Conservation (phyloP, 305 asterid genomes). For the Rubia peregrina region DNA sequence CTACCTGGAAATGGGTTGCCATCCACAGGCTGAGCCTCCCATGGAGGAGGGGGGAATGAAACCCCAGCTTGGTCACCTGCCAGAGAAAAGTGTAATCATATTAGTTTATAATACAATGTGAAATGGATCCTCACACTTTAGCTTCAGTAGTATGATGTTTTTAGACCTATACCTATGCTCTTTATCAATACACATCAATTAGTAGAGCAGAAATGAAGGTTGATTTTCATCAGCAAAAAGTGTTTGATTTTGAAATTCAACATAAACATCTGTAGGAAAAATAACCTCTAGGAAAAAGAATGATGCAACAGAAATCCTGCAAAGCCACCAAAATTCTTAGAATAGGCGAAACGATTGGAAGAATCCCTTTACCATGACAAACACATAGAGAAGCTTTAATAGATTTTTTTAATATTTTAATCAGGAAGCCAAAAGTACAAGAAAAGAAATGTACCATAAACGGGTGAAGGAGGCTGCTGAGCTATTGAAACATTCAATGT, state of each 20-base stretch:
- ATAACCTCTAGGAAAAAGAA: neutral
- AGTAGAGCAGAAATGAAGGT: too few species aligned
- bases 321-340: neutral
- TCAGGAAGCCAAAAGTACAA: neutral
- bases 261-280: neutral
- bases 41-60: constrained; percentile 91
- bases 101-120: neutral
- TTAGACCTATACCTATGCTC: neutral
- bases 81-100: neutral
- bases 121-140: neutral
- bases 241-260: too few species aligned
- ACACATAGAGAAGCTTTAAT: neutral
- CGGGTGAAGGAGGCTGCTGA: constrained; percentile 70
- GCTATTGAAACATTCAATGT: constrained; percentile 57
- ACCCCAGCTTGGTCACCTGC: constrained; percentile 47
- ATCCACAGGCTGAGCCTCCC: constrained; percentile 72
- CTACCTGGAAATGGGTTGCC: constrained; percentile 28
- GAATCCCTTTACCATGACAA: neutral
- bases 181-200: too few species aligned
- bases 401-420: neutral
- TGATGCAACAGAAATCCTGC: neutral
- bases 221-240: too few species aligned
- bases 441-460: constrained; percentile 46
- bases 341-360: neutral
- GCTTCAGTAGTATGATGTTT: neutral